Conservation (phyloP, 2,329 filamentous ascomycete species). For the Paraphoma sp. region DNA sequence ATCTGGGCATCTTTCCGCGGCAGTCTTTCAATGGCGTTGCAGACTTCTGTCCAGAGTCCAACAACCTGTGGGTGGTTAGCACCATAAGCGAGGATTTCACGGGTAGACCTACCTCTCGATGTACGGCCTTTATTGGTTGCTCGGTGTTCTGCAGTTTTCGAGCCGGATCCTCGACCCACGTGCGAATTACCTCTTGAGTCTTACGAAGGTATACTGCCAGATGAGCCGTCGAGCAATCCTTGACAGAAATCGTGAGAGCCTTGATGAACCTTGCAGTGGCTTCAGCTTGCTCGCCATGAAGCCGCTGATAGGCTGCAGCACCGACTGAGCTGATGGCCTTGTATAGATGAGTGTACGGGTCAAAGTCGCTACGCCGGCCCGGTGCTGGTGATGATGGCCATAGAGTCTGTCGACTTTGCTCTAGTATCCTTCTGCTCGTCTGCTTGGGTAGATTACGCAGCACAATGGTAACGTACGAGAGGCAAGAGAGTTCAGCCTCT, state of each 20-base stretch:
- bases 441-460: conserved; percentile 44
- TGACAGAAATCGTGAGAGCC: conserved; percentile 55
- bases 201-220: conserved; percentile 63
- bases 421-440: conserved; percentile 58
- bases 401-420: conserved; percentile 69
- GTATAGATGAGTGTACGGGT: conserved; percentile 73
- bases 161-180: conserved; percentile 68
- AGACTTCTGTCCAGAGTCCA: conserved; percentile 52
- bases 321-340: conserved; percentile 63
- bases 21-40: conserved; percentile 63
- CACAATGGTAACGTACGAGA: conserved; percentile 46
- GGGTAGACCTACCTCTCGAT: conserved; percentile 34
- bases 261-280: conserved; percentile 58
- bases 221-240: conserved; percentile 53
- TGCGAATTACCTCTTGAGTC: conserved; percentile 66
- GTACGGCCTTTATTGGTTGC: conserved; percentile 24
- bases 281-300: conserved; percentile 49
- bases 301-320: conserved; percentile 59
- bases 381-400: conserved; percentile 63
- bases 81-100: not conserved
- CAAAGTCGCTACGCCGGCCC: conserved; percentile 46
- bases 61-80: conserved; percentile 39
- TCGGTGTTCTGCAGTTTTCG: conserved; percentile 38
- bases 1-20: conserved; percentile 63
- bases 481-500: conserved; percentile 22